These are phyloP conservation scores for Kwoniella mangroviensis DNA, from an alignment of 768 basidiomycete genomes.

Conservation along the genomic window DNA sequence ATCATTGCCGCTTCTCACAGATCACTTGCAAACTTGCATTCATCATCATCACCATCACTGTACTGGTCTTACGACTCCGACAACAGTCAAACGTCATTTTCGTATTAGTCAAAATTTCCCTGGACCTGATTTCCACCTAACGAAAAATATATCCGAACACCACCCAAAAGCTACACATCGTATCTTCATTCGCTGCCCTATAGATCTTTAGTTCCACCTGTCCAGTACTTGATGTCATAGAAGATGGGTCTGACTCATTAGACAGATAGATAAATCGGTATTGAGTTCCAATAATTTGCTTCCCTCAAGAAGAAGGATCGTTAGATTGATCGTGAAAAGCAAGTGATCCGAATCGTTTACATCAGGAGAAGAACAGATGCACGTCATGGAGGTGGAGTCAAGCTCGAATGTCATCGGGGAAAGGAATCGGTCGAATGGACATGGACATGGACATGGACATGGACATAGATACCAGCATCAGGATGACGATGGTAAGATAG, in stretches of 20 bases:
- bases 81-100: constrained; percentile 4
- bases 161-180: neutral
- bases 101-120: constrained; percentile 1
- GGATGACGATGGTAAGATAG: neutral
- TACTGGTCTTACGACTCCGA: constrained; percentile 2
- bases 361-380: neutral
- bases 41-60: neutral
- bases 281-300: neutral
- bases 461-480: neutral
- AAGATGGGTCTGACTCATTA: neutral
- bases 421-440: neutral
- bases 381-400: constrained; percentile 7
- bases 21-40: no score
- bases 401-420: neutral
- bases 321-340: neutral
- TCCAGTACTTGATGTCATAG: neutral
- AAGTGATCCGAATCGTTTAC: neutral
- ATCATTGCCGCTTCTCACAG: neutral
- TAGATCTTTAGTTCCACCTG: neutral
- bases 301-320: neutral
- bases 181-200: neutral
- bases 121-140: constrained; percentile 11
- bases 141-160: neutral
- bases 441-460: neutral
- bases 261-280: no score